These are phyloP conservation scores for Lasiosphaeria miniovina DNA, from an alignment of 495 filamentous ascomycete species.

Conservation along the genomic window DNA sequence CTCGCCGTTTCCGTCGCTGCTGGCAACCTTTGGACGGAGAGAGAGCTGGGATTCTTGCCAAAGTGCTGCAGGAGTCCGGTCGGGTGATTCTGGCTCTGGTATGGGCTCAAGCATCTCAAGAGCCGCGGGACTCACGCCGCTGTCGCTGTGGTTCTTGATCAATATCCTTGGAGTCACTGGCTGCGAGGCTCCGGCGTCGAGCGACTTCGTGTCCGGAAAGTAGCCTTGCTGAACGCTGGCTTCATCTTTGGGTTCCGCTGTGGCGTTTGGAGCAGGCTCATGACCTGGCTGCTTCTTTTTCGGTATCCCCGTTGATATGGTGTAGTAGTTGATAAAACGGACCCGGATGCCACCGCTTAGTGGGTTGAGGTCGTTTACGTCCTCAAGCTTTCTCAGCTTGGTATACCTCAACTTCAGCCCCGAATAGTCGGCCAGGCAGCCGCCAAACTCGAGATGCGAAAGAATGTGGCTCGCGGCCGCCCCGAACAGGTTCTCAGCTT, in stretches of 20 bases:
- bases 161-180: slow-evolving; percentile 40
- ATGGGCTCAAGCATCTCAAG: slow-evolving; percentile 34
- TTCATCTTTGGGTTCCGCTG: slow-evolving; percentile 1
- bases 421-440: slow-evolving; percentile 71
- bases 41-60: neutral
- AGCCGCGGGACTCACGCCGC: slow-evolving; percentile 1
- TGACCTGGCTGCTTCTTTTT: slow-evolving; percentile 33
- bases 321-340: slow-evolving; percentile 89
- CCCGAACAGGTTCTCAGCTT: slow-evolving; percentile 58
- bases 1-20: slow-evolving; percentile 2
- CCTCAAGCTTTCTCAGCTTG: slow-evolving; percentile 64
- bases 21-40: neutral
- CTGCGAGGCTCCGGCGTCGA: slow-evolving; percentile 6
- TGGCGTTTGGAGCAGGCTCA: neutral
- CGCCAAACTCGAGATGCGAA: slow-evolving; percentile 80
- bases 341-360: slow-evolving; percentile 39
- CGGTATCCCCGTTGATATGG: slow-evolving; percentile 67
- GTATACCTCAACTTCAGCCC: slow-evolving; percentile 68
- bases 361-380: slow-evolving; percentile 47
- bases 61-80: neutral
- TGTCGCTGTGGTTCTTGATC: slow-evolving; percentile 40
- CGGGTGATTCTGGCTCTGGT: slow-evolving; percentile 24
- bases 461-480: slow-evolving; percentile 71
- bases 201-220: neutral
- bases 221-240: slow-evolving; percentile 5